Conservation (phyloP, 495 filamentous ascomycete species). For the Aspergillus sclerotioniger region DNA sequence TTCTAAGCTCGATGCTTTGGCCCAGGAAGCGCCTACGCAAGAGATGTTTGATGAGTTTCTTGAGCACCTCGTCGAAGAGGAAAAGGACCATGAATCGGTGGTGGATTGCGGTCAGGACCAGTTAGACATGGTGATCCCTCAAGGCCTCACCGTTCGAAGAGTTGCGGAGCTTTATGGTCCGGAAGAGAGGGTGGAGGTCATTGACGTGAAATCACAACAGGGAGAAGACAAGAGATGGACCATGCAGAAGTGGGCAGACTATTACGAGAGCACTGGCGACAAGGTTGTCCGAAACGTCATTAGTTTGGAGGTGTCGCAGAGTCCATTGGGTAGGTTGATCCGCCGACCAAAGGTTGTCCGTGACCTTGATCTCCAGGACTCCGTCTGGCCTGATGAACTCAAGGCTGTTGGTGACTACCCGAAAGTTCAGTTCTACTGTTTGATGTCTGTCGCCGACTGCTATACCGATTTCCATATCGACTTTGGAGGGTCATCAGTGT, state of each 20-base stretch:
- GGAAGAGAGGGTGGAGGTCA: slow-evolving; percentile 66
- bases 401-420: slow-evolving; percentile 56
- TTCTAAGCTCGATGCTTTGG: slow-evolving; percentile 32
- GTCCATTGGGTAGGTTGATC: slow-evolving; percentile 62
- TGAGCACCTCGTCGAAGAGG: slow-evolving; percentile 36
- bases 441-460: slow-evolving; percentile 79
- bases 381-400: slow-evolving; percentile 67
- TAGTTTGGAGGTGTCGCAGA: slow-evolving; percentile 71
- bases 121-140: slow-evolving; percentile 72
- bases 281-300: slow-evolving; percentile 74
- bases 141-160: slow-evolving; percentile 62
- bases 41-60: slow-evolving; percentile 51
- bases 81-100: slow-evolving; percentile 43
- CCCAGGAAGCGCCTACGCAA: slow-evolving; percentile 36
- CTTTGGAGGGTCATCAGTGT: slow-evolving; percentile 76
- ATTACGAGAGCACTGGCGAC: slow-evolving; percentile 64
- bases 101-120: slow-evolving; percentile 63
- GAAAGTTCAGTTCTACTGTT: slow-evolving; percentile 68
- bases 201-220: slow-evolving; percentile 74
- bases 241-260: slow-evolving; percentile 70
- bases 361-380: slow-evolving; percentile 69
- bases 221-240: slow-evolving; percentile 68
- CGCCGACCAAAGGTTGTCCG: slow-evolving; percentile 68
- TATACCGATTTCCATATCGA: slow-evolving; percentile 83
- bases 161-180: slow-evolving; percentile 67